Evolutionary conservation across 148 eudicot genomes (phyloP).

Genomic region (Vaccinium myrtillus): DNA sequence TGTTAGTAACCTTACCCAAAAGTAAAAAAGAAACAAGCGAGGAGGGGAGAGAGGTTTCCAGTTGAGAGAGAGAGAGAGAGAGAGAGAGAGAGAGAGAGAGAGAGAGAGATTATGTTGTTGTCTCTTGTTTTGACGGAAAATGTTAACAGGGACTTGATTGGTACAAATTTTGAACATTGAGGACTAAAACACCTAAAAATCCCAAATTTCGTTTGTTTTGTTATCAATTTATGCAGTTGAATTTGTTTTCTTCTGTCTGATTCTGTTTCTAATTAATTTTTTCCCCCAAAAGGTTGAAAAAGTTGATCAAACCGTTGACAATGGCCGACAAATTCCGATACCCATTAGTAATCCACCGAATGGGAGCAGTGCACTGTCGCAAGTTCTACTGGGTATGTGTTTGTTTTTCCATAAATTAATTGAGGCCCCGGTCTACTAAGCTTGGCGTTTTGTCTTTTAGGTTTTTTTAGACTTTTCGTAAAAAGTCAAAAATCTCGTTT

Average conservation of each 20-base stretch:
- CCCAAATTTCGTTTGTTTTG: background rate
- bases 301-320: background rate
- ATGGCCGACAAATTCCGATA: background rate
- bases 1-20: background rate
- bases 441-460: too few relatives aligned
- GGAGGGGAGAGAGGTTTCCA: too few relatives aligned
- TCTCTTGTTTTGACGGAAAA: too few relatives aligned
- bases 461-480: too few relatives aligned
- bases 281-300: background rate
- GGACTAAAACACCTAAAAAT: too few relatives aligned
- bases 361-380: background rate
- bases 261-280: background rate
- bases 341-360: background rate
- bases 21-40: background rate
- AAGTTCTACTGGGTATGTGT: background rate
- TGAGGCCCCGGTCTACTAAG: too few relatives aligned
- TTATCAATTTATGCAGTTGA: background rate
- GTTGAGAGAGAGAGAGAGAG: too few relatives aligned
- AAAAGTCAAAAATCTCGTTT: too few relatives aligned
- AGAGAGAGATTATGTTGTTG: background rate
- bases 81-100: too few relatives aligned
- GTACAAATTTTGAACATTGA: too few relatives aligned
- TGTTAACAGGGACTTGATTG: too few relatives aligned
- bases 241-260: background rate
- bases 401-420: background rate